Percentiles rank a stretch among this genome's conserved stretches.
These are phyloP conservation scores for Mucor piriformis DNA, from an alignment of 371 early-diverging fungal species.

Conservation along the genomic window DNA sequence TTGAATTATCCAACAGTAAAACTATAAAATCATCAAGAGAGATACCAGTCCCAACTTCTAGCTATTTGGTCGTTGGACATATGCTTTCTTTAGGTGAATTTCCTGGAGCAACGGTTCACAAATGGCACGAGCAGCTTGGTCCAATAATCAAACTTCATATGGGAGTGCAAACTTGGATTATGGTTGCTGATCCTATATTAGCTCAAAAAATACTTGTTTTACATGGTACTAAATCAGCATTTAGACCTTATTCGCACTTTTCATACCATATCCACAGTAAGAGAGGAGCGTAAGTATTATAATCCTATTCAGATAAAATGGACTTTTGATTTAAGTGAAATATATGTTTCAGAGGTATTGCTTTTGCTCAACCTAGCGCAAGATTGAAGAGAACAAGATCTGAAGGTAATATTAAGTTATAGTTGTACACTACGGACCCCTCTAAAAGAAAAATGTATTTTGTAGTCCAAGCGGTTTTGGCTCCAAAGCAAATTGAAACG, in stretches of 20 bases:
- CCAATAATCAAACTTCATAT: conserved; percentile 20
- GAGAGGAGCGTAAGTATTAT: conserved; percentile 4
- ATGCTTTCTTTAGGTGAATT: conserved; percentile 16
- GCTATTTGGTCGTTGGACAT: conserved; percentile 18
- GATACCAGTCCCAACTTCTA: conserved; percentile 11
- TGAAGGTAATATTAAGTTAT: not conserved
- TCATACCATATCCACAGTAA: not conserved
- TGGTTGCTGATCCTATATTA: conserved; percentile 14
- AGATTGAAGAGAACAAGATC: not conserved
- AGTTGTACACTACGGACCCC: too few species aligned
- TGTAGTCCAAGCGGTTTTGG: conserved; percentile 1
- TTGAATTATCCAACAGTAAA: not conserved
- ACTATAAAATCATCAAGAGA: not conserved
- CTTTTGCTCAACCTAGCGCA: conserved; percentile 6
- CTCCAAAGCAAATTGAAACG: conserved; percentile 11
- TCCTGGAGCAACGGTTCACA: conserved; percentile 6
- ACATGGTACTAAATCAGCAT: conserved; percentile 11
- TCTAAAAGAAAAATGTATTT: not conserved
- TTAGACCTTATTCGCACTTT: conserved; percentile 6
- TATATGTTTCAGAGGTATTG: conserved; percentile 10
- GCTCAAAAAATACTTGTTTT: conserved; percentile 27
- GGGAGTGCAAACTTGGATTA: conserved; percentile 19
- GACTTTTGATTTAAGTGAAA: not conserved
- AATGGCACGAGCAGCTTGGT: conserved; percentile 23
- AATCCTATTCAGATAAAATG: too few species aligned